phyloP scores from a whole-genome alignment of 352 stramenopile species.

The Globisporangium viniferum region DNA sequence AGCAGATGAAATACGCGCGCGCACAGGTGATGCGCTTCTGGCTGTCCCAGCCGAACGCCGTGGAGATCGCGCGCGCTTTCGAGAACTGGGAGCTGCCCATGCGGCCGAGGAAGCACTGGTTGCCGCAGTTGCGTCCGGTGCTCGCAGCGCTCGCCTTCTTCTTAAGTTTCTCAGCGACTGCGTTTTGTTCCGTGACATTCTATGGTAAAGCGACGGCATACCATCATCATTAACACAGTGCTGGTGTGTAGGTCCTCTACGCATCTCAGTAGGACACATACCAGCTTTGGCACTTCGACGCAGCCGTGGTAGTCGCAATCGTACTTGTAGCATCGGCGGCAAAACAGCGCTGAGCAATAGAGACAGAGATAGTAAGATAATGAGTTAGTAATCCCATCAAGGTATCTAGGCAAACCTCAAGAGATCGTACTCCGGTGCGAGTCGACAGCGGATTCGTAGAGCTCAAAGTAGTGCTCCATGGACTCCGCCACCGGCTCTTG shows the following conservation, averaged over 20 bases:
- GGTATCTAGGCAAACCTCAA: neutral
- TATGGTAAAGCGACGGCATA: constrained; percentile 10
- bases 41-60: constrained; percentile 51
- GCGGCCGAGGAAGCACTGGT: constrained; percentile 70
- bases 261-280: constrained; percentile 11
- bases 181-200: constrained; percentile 65
- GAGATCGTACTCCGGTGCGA: constrained; percentile 58
- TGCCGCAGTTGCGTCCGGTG: constrained; percentile 70
- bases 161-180: constrained; percentile 37
- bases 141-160: constrained; percentile 38
- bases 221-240: neutral
- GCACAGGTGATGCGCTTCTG: constrained; percentile 41
- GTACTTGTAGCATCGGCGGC: constrained; percentile 78
- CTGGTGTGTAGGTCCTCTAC: no score
- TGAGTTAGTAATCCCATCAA: neutral
- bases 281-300: constrained; percentile 50
- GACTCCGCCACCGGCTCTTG: constrained; percentile 16
- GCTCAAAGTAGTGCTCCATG: constrained; percentile 39
- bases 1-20: constrained; percentile 65
- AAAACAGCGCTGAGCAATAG: constrained; percentile 58
- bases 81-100: constrained; percentile 38
- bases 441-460: constrained; percentile 60
- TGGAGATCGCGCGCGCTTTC: constrained; percentile 47
- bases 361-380: neutral
- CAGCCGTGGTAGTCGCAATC: constrained; percentile 84